Conservation (phyloP, 352 stramenopile species). For the Pythium volutum region DNA sequence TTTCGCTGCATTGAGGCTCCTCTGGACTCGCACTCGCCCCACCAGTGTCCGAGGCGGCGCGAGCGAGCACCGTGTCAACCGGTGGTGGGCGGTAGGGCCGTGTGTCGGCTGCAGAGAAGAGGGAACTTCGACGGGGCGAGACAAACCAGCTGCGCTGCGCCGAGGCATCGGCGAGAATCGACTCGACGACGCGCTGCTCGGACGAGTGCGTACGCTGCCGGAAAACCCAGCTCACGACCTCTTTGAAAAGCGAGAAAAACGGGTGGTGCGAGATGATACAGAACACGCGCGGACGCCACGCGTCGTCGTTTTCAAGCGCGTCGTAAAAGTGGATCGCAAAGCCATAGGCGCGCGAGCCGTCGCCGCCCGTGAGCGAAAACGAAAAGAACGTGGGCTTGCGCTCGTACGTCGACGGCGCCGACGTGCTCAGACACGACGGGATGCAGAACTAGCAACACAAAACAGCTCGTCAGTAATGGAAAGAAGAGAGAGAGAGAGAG, state of each 20-base stretch:
- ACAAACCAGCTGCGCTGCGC: conserved; percentile 56
- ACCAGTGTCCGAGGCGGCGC: conserved; percentile 5
- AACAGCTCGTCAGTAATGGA: not conserved
- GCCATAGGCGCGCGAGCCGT: conserved; percentile 65
- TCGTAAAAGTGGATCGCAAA: conserved; percentile 70
- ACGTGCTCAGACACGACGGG: conserved; percentile 44
- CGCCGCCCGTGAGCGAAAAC: conserved; percentile 73
- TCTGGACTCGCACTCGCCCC: not conserved
- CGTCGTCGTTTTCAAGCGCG: conserved; percentile 15
- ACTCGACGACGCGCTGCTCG: conserved; percentile 35
- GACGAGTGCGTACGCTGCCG: conserved; percentile 31
- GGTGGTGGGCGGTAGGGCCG: conserved; percentile 7
- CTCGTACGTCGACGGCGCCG: conserved; percentile 46
- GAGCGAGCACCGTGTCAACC: not conserved
- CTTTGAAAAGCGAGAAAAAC: conserved; percentile 81
- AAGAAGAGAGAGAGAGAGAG: not conserved
- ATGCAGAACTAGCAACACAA: conserved; percentile 58
- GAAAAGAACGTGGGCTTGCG: conserved; percentile 74
- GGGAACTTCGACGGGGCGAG: conserved; percentile 27
- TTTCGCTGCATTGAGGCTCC: not conserved
- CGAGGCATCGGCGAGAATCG: conserved; percentile 41
- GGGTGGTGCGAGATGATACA: conserved; percentile 80
- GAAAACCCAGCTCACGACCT: conserved; percentile 73
- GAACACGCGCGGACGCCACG: conserved; percentile 56
- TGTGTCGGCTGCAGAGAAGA: not conserved